Evolutionary conservation across 2,329 filamentous ascomycete genomes (phyloP).

Genomic region (Macrophomina tecta): DNA sequence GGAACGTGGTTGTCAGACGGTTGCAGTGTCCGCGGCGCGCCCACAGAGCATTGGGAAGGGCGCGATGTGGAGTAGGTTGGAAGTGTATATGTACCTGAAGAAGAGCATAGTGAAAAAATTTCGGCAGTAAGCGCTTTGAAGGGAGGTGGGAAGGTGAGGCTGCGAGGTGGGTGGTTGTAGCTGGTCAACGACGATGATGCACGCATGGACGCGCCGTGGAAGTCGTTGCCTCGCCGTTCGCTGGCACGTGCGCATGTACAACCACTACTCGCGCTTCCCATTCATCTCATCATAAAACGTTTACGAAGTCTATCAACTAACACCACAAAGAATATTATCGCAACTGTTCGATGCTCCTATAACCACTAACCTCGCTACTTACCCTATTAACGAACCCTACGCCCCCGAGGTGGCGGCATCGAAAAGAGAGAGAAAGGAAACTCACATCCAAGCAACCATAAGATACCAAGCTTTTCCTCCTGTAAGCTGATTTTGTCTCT

Average conservation of each 20-base stretch:
- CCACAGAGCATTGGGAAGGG: background rate
- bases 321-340: too few species aligned
- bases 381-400: too few species aligned
- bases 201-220: background rate
- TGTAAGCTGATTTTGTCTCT: too few species aligned
- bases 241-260: background rate
- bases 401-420: too few species aligned
- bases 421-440: too few species aligned
- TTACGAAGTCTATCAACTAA: too few species aligned
- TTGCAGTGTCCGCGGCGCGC: background rate
- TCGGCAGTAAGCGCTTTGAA: too few species aligned
- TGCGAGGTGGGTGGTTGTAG: background rate
- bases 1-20: background rate
- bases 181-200: background rate
- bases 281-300: too few species aligned
- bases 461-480: too few species aligned
- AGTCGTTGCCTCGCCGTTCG: background rate
- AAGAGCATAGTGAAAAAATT: constrained; percentile 52
- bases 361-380: too few species aligned
- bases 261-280: background rate
- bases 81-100: constrained; percentile 53
- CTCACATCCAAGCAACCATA: too few species aligned
- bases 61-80: background rate
- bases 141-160: background rate
- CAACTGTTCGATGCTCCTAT: too few species aligned